Base-by-base conservation (phyloP, 495 filamentous ascomycete species). In the Neurospora sp. region DNA sequence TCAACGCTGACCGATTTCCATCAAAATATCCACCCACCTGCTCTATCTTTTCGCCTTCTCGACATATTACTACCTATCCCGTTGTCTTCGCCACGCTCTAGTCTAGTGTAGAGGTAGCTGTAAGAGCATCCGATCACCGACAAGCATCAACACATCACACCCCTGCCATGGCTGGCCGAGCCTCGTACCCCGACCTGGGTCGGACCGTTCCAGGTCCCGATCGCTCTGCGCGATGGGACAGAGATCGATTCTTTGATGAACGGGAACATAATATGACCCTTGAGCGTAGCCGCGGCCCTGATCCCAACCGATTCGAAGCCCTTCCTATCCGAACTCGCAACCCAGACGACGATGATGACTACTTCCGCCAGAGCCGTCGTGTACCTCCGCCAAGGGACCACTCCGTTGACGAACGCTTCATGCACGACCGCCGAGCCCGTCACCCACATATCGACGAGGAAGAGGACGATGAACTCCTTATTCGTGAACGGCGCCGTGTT, bases 221-320 rank as follows among this genome's bases (percentile, higher is more conserved):
- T 14, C 78, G 78, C 69, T 27, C 76, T 48, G 82, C 79, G 42
- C 83, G 84, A 75, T 86, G 82, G 83, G 83, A 86, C 72, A 80
- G 81, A 3, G 82, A 79, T 74, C 85, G 83, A 69, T 80, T 83
- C 77, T 74, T 74, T 48, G 71, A 74, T 69, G 79, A 81, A 73
- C 76, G 75, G 40, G 76, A 79, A 20, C 73, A 73, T 62, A 81
- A 81, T 42, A 35, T 35, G 54, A 66, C 54, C 6, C 54, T 66
- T 35, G 54, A 81, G 78, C 38, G 75, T 76, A 75, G 79, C 31
- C 79, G 70, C 72, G 79, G 77, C 23, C 79, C 83, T 59, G 78
- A 80, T 40, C 83, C 77, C 70, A 79, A 82, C 48, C 79, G 81
- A 18, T 76, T 77, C n/a, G 78, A 78, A 35, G 78, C 77, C 14